These are phyloP conservation scores for Acorus gramineus DNA, from an alignment of 106 monocot genomes.

Conservation along the genomic window DNA sequence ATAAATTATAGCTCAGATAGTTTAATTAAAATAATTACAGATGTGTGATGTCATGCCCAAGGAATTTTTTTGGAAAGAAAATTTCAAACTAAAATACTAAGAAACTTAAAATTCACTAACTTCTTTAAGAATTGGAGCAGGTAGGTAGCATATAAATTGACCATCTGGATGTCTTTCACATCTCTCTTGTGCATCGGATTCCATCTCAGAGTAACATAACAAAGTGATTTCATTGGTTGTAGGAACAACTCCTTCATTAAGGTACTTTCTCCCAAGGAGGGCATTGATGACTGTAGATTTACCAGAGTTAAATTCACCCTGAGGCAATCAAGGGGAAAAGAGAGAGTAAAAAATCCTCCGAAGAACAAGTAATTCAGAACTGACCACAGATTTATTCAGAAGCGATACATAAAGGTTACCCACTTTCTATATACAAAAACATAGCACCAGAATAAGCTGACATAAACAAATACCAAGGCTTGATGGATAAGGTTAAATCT, in stretches of 20 bases:
- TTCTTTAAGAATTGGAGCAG: slow-evolving; percentile 75
- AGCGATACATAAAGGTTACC: too few relatives aligned
- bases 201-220: slow-evolving; percentile 66
- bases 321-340: slow-evolving; percentile 6
- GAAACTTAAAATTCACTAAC: slow-evolving; percentile 35
- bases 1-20: too few relatives aligned
- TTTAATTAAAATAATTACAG: too few relatives aligned
- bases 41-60: neutral
- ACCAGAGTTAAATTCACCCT: slow-evolving; percentile 99
- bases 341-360: neutral
- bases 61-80: neutral
- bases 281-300: slow-evolving; percentile 97
- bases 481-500: too few relatives aligned
- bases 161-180: slow-evolving; percentile 94
- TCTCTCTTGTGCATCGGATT: slow-evolving; percentile 44
- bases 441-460: too few relatives aligned
- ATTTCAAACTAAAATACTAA: neutral
- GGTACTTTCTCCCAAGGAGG: slow-evolving; percentile 82
- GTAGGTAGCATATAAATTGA: slow-evolving; percentile 80
- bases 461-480: too few relatives aligned
- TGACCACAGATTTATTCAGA: too few relatives aligned
- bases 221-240: slow-evolving; percentile 97
- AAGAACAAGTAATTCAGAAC: neutral
- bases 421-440: too few relatives aligned
- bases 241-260: slow-evolving; percentile 89